Evolutionary conservation across 2,329 filamentous ascomycete species (phyloP).

Genomic region (Hirsutella thompsonii): DNA sequence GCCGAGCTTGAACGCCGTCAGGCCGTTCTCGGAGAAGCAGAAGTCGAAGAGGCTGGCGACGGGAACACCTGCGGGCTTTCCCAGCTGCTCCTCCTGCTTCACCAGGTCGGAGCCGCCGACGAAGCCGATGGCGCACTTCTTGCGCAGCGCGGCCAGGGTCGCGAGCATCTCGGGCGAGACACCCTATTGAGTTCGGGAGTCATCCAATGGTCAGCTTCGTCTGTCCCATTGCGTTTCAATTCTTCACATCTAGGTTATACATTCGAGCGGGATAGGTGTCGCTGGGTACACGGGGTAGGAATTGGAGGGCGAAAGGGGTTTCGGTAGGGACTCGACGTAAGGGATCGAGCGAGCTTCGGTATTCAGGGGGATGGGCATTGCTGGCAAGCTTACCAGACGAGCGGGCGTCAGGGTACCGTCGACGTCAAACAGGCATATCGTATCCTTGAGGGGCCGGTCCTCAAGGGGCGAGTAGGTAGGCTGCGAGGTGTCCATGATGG

Average conservation of each 20-base stretch:
- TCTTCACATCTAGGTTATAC: too few species aligned
- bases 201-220: neutral
- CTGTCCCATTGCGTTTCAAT: too few species aligned
- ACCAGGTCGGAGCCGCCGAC: slow-evolving; percentile 84
- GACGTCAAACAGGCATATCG: slow-evolving; percentile 91
- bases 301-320: too few species aligned
- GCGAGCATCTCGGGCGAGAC: slow-evolving; percentile 73
- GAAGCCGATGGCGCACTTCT: slow-evolving; percentile 81
- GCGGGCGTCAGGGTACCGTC: slow-evolving; percentile 83
- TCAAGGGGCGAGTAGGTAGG: slow-evolving; percentile 58
- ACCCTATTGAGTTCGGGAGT: slow-evolving; percentile 26
- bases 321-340: too few species aligned
- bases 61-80: slow-evolving; percentile 43
- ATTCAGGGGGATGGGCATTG: too few species aligned
- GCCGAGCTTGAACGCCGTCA: slow-evolving; percentile 81
- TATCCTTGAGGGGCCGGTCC: slow-evolving; percentile 80
- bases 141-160: slow-evolving; percentile 65
- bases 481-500: slow-evolving; percentile 26
- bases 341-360: too few species aligned
- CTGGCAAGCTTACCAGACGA: slow-evolving; percentile 48
- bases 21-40: slow-evolving; percentile 93
- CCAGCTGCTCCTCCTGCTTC: slow-evolving; percentile 96
- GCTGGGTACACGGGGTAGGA: too few species aligned
- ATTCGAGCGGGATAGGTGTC: too few species aligned
- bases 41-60: slow-evolving; percentile 91